A percentile compares a stretch with the other conserved stretches of the same genome.
phyloP scores from a whole-genome alignment of 2,329 filamentous ascomycete genomes.

The Graphium sp. region DNA sequence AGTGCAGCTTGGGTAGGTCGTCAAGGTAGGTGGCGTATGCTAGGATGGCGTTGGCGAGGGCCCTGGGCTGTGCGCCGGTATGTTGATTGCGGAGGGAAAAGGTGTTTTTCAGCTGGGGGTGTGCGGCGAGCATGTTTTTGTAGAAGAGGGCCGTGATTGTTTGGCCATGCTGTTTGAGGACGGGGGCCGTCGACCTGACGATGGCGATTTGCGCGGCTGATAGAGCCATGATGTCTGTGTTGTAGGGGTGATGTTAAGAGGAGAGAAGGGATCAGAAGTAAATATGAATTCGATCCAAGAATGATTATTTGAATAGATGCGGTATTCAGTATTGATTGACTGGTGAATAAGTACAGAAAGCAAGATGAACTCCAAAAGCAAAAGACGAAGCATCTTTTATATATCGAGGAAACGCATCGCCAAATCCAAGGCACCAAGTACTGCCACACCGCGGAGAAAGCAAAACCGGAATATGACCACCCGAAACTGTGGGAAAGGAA shows the following conservation, averaged over 20 bases:
- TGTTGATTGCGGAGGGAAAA: conserved; percentile 57
- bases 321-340: too few species aligned
- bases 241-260: conserved; percentile 1
- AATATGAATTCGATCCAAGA: too few species aligned
- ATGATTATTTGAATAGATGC: too few species aligned
- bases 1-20: conserved; percentile 40
- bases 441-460: too few species aligned
- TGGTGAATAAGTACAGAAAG: too few species aligned
- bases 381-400: too few species aligned
- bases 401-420: too few species aligned
- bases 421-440: too few species aligned
- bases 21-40: conserved; percentile 62
- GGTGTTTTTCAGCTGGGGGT: conserved; percentile 49
- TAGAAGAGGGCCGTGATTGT: conserved; percentile 62
- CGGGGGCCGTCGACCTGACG: conserved; percentile 63
- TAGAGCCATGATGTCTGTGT: conserved; percentile 24
- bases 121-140: conserved; percentile 43
- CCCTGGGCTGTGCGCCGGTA: conserved; percentile 50
- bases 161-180: conserved; percentile 50
- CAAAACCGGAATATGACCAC: too few species aligned
- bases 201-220: conserved; percentile 48
- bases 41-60: conserved; percentile 51
- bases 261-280: too few species aligned
- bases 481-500: too few species aligned
- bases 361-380: too few species aligned